Base-by-base conservation (phyloP, 108 stramenopile genomes). In the Cylindrotheca closterium region DNA sequence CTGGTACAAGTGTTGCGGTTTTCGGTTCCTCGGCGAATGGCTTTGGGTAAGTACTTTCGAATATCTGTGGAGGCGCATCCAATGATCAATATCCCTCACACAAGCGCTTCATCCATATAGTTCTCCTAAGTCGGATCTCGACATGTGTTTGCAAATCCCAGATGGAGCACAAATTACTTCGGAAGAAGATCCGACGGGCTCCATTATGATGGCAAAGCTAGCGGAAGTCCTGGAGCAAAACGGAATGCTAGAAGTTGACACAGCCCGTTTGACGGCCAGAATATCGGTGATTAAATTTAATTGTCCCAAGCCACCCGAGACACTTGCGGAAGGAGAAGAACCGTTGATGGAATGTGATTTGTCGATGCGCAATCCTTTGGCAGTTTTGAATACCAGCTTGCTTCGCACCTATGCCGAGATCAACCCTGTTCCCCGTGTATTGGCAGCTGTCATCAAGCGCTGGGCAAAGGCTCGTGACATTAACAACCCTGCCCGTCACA, bases 211-310 rank as follows among this genome's bases (percentile, higher is more conserved):
- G 94, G 73, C 85, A 17, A 74, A 72, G 19, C 71, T 96, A 2
- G 92, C 89, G 18, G 62, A 79, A 26, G 63, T 77, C 10, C 73
- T 98, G 56, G 80, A 81, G 47, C 65, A 70, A 50, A 68, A 66
- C 25, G 95, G 91, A 30, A 91, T 97, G 89, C 26, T 61, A 54
- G 82, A 98, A 67, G 96, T 99, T 26, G 81, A 90, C 64, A 87
- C 93, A 17, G 73, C 60, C 1, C 74, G 99, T 4, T 68, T 95
- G n/a, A 96, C 97, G 21, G 98, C 98, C 4, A 85, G 99, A 18
- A 98, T 99, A 45, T 98, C 99, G 0, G 93, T 99, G 58, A 79
- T 99, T 55, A 89, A 89, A 65, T 97, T 96, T 67, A 79, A 84
- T 58, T 87, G 85, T 56, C 88, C 87, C 3, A 53, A 61, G 25